Conservation (phyloP, 164 flowering plant genomes). For the Macadamia tetraphylla region DNA sequence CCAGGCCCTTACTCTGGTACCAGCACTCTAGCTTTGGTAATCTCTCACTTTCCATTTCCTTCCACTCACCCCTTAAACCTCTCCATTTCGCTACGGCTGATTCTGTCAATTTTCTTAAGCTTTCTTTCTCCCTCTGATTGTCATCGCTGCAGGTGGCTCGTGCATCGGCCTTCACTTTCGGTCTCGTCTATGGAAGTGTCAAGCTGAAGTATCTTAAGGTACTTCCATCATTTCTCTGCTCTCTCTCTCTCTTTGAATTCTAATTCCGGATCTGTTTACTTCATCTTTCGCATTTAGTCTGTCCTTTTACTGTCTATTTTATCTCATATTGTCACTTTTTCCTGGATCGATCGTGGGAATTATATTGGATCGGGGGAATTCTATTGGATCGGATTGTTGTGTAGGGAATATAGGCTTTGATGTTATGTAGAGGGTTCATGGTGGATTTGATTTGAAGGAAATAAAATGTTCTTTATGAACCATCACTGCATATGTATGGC, state of each 20-base stretch:
- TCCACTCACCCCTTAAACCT: background rate
- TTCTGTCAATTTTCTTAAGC: background rate
- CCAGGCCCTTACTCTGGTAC: constrained; percentile 31
- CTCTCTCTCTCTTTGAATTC: background rate
- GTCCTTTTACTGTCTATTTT: background rate
- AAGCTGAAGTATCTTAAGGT: constrained; percentile 45
- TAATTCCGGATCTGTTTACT: background rate
- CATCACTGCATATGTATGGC: no score
- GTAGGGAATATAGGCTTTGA: background rate
- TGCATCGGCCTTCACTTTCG: constrained; percentile 33
- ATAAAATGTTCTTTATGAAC: no score
- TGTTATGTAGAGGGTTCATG: no score
- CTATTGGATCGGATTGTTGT: no score
- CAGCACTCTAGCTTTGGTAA: constrained; percentile 31
- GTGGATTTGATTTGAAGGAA: no score
- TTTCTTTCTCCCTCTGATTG: background rate
- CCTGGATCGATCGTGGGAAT: no score
- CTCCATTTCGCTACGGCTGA: background rate
- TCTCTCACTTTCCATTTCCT: background rate
- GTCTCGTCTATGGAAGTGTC: constrained; percentile 40
- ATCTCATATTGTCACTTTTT: no score
- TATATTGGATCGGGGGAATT: no score
- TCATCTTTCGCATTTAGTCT: background rate
- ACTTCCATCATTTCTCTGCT: background rate
- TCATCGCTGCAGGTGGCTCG: constrained; percentile 39